Evolutionary conservation across 2,329 filamentous ascomycete genomes (phyloP).

Genomic region (Aspergillus flavus): DNA sequence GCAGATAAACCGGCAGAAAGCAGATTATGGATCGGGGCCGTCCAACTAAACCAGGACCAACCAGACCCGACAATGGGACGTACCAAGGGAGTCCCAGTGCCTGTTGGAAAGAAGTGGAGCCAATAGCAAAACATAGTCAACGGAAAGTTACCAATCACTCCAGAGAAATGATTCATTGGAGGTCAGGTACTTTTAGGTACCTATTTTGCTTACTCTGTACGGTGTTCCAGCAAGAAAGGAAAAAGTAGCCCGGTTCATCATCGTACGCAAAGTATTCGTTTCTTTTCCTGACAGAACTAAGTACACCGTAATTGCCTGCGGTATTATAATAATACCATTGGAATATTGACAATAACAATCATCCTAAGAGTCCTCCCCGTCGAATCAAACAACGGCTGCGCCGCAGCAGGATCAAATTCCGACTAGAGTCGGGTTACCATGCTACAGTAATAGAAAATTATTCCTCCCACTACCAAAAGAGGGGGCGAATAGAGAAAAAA

Average conservation of each 20-base stretch:
- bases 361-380: conserved; percentile 4
- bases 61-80: conserved; percentile 7
- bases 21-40: conserved; percentile 25
- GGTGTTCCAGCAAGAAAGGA: conserved; percentile 6
- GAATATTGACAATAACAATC: background rate
- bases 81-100: conserved; percentile 18
- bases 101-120: conserved; percentile 24
- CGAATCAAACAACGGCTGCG: conserved; percentile 14
- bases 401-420: conserved; percentile 18
- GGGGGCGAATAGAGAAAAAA: conserved; percentile 21
- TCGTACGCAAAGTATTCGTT: conserved; percentile 6
- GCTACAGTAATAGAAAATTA: background rate
- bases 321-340: background rate
- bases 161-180: conserved; percentile 4
- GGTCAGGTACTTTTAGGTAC: conserved; percentile 5
- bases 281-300: conserved; percentile 7
- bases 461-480: conserved; percentile 8
- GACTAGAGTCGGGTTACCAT: conserved; percentile 8
- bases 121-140: conserved; percentile 21
- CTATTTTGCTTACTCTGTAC: background rate
- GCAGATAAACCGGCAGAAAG: conserved; percentile 19
- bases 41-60: conserved; percentile 27
- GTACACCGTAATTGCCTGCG: background rate
- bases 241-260: conserved; percentile 13
- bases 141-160: conserved; percentile 14